phyloP scores from a whole-genome alignment of 768 basidiomycete genomes.

The Mycena filopes region DNA sequence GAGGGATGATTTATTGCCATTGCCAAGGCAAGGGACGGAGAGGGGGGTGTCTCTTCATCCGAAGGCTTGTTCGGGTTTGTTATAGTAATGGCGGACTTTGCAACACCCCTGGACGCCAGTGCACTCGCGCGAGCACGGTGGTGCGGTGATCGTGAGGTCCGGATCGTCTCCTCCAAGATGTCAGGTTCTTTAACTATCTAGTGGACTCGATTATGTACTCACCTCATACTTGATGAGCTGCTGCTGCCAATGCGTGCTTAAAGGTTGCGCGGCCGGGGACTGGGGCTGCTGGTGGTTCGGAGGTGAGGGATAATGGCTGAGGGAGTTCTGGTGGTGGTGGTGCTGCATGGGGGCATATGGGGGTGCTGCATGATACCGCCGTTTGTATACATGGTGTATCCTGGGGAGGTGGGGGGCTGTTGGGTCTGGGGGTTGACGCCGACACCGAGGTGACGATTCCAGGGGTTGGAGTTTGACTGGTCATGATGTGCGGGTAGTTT shows the following conservation, averaged over 20 bases:
- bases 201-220: slow-evolving; percentile 47
- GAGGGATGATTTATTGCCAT: slow-evolving; percentile 71
- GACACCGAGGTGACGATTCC: slow-evolving; percentile 68
- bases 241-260: slow-evolving; percentile 91
- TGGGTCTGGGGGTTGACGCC: slow-evolving; percentile 55
- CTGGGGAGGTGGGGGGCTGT: slow-evolving; percentile 72
- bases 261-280: slow-evolving; percentile 67
- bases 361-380: slow-evolving; percentile 74
- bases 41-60: slow-evolving; percentile 45
- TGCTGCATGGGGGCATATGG: slow-evolving; percentile 64
- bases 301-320: slow-evolving; percentile 84
- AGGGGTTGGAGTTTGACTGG: slow-evolving; percentile 63
- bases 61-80: slow-evolving; percentile 86
- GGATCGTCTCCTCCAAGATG: slow-evolving; percentile 68
- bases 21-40: slow-evolving; percentile 45
- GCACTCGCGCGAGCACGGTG: slow-evolving; percentile 96
- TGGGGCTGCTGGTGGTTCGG: slow-evolving; percentile 70
- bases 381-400: slow-evolving; percentile 81
- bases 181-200: slow-evolving; percentile 34
- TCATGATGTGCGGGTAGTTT: slow-evolving; percentile 82
- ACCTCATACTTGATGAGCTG: slow-evolving; percentile 95
- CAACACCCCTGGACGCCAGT: slow-evolving; percentile 87
- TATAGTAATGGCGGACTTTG: slow-evolving; percentile 91
- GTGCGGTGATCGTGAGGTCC: slow-evolving; percentile 88
- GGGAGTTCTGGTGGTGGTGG: slow-evolving; percentile 84